Evolutionary conservation across 2,329 filamentous ascomycete species (phyloP), one percentile per base, ranked within the genome.

Genomic region (Nemania sp.): DNA sequence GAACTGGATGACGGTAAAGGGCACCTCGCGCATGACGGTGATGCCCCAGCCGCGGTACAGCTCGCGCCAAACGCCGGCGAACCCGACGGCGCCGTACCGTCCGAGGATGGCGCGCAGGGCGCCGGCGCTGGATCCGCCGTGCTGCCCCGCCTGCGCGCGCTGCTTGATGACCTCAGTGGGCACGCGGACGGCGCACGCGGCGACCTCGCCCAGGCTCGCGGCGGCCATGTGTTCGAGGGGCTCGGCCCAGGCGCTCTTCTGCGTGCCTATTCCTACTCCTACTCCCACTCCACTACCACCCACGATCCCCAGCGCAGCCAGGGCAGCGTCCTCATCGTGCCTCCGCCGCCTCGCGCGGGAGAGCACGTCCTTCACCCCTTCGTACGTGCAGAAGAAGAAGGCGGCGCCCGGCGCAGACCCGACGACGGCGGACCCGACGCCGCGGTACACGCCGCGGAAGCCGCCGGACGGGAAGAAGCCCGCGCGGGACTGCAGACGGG

Each of bases 161-260:
- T 98, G 96, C 87, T 99, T 99, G 75, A 99, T 88, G 4, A 99
- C 96, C 79, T 99, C 96, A 0, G 94, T 98, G 8, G 96, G 96
- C 22, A 99, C 96, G 62, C 96, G 86, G 6, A 99, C 90, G 1
- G 94, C 90, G 80, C 96, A 99, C 0, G 96, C 97, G 2, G 95
- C 93, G 1, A 98, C 86, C 81, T 99, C 96, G 61, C 96, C 97
- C 53, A 94, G 78, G 52, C 89, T 92, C 0, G 94, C 96, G 1
- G 96, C 94, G 0, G 91, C 77, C 89, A 98, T 98, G 81, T 98
- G 94, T 43, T 87, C 83, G 43, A 87, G 69, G 22, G 80, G 54
- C 6, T 67, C 78, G 7, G 75, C 76, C 20, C 75, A 69, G 63
- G 22, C 73, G 66, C 53, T 80, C 71, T 47, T 76, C 11, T 27